Conservation (phyloP, 2,329 filamentous ascomycete species). For the Niveomyces coronatus region DNA sequence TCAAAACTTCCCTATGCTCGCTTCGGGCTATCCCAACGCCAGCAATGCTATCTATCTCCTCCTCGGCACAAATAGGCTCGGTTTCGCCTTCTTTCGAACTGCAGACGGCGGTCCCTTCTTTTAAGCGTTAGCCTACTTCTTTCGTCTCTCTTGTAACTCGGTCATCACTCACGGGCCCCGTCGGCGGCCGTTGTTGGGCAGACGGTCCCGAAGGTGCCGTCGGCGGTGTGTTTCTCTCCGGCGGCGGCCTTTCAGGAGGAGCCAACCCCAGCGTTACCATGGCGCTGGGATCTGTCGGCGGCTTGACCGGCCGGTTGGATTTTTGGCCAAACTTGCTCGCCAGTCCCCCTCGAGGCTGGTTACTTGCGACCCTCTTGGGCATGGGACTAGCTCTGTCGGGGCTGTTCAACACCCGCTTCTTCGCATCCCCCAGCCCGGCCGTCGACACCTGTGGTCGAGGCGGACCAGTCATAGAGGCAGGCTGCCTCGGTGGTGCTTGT, state of each 20-base stretch:
- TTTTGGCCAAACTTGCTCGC: constrained; percentile 27
- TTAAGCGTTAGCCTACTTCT: constrained; percentile 11
- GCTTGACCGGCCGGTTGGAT: constrained; percentile 17
- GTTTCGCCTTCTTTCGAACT: constrained; percentile 29
- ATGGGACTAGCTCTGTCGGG: constrained; percentile 20
- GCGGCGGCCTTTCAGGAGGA: constrained; percentile 33
- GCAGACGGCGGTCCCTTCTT: constrained; percentile 16
- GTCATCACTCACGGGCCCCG: constrained; percentile 14
- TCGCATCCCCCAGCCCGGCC: constrained; percentile 18
- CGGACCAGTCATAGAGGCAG: constrained; percentile 16
- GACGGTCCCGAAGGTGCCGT: constrained; percentile 15
- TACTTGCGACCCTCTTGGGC: constrained; percentile 30
- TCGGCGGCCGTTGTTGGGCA: constrained; percentile 6
- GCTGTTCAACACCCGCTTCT: constrained; percentile 35
- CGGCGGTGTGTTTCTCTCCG: constrained; percentile 13
- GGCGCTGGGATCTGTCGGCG: constrained; percentile 39
- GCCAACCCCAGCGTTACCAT: constrained; percentile 40
- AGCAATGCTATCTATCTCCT: constrained; percentile 16
- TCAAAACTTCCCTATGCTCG: too few relatives aligned
- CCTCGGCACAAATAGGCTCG: constrained; percentile 35
- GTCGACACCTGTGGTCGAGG: constrained; percentile 33
- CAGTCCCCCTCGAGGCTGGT: constrained; percentile 21
- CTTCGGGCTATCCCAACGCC: background rate
- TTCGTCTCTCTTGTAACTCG: too few relatives aligned
- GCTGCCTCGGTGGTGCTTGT: background rate